Percentiles rank a stretch among this genome's conserved stretches.
Conservation (phyloP, 257 asterid species). For the Ballota nigra region DNA sequence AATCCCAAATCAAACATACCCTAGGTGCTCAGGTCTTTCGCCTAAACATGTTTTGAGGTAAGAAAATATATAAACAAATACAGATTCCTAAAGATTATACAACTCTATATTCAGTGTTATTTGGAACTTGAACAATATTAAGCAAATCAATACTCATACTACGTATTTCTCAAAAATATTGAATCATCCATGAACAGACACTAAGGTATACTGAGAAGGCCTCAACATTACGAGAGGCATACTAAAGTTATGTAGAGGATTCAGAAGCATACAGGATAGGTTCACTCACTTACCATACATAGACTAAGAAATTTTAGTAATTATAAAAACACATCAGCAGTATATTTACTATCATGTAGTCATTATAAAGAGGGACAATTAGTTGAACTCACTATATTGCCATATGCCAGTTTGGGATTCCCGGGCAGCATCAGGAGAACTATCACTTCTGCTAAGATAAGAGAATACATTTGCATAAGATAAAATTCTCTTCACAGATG, state of each 20-base stretch:
- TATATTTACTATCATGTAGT: not conserved
- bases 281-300: not conserved
- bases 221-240: not conserved
- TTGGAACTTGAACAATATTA: too few species aligned
- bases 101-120: too few species aligned
- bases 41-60: too few species aligned
- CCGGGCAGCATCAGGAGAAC: conserved; percentile 39
- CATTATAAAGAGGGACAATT: conserved; percentile 1
- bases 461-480: conserved; percentile 80
- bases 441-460: conserved; percentile 50
- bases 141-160: too few species aligned
- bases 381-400: conserved; percentile 54
- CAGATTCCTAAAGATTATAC: too few species aligned
- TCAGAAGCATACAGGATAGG: not conserved
- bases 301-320: not conserved
- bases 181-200: too few species aligned
- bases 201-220: not conserved
- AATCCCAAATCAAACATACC: too few species aligned
- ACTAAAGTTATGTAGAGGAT: not conserved
- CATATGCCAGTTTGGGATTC: conserved; percentile 49
- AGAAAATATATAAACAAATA: too few species aligned
- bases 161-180: too few species aligned
- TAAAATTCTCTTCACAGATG: conserved; percentile 49
- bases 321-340: not conserved
- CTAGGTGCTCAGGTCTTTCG: too few species aligned